Percentiles rank a stretch among this genome's conserved stretches.
These are phyloP conservation scores for Candida anutae DNA, from an alignment of 1,139 yeast species.

Conservation along the genomic window DNA sequence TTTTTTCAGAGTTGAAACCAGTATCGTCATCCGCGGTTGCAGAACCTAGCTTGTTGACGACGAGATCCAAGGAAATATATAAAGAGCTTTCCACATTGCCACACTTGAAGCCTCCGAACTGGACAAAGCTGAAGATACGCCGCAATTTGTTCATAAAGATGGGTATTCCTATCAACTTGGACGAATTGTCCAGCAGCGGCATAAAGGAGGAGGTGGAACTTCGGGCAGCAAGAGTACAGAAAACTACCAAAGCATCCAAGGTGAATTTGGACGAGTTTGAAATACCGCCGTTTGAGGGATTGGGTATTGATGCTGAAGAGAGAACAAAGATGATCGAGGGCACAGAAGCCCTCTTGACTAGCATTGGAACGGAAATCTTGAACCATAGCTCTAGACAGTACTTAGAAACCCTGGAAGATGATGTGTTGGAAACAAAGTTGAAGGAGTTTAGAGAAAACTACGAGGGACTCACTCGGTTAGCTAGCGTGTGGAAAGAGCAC, in stretches of 20 bases:
- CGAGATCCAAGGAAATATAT: conserved; percentile 22
- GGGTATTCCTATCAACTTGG: conserved; percentile 55
- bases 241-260: conserved; percentile 13
- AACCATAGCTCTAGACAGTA: conserved; percentile 24
- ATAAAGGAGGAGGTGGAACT: neutral
- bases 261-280: conserved; percentile 26
- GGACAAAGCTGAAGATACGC: conserved; percentile 53
- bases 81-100: conserved; percentile 32
- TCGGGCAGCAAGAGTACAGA: neutral
- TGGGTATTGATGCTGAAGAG: conserved; percentile 16
- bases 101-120: conserved; percentile 43
- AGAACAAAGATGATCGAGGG: conserved; percentile 11
- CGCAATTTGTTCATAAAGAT: conserved; percentile 47
- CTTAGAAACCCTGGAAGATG: conserved; percentile 15
- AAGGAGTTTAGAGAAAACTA: conserved; percentile 21
- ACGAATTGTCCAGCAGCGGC: conserved; percentile 25
- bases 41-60: conserved; percentile 7
- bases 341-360: conserved; percentile 22
- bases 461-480: conserved; percentile 22
- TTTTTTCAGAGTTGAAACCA: conserved; percentile 9
- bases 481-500: conserved; percentile 45
- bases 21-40: conserved; percentile 1
- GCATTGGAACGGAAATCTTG: conserved; percentile 29
- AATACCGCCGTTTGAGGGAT: conserved; percentile 18
- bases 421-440: conserved; percentile 20